A percentile compares a stretch with the other conserved stretches of the same genome.
Conservation (phyloP, 2,329 filamentous ascomycete species). For the Fusarium sp. region DNA sequence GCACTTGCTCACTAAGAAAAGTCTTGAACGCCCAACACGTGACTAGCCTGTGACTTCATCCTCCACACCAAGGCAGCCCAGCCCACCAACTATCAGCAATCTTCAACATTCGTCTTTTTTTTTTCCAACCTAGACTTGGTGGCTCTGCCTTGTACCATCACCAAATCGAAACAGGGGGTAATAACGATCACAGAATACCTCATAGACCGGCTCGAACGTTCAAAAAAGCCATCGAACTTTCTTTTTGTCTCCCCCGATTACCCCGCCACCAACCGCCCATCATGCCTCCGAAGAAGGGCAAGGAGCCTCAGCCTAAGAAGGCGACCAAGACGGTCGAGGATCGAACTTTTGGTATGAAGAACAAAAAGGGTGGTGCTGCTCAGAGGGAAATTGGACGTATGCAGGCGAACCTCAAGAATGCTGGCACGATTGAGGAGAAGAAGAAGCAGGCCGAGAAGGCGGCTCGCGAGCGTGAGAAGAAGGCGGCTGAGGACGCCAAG, state of each 20-base stretch:
- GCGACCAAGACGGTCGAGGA: slow-evolving; percentile 80
- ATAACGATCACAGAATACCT: slow-evolving; percentile 3
- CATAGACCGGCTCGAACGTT: slow-evolving; percentile 11
- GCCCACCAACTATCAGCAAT: slow-evolving; percentile 47
- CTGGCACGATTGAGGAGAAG: slow-evolving; percentile 89
- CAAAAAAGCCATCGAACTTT: slow-evolving; percentile 9
- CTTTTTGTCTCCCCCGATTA: slow-evolving; percentile 37
- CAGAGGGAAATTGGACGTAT: slow-evolving; percentile 93
- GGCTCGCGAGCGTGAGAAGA: slow-evolving; percentile 85
- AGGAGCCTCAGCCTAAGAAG: slow-evolving; percentile 68
- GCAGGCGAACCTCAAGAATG: slow-evolving; percentile 75
- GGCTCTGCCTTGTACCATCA: slow-evolving; percentile 29
- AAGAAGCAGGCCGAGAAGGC: slow-evolving; percentile 76
- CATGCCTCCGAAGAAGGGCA: slow-evolving; percentile 79
- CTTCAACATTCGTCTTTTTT: slow-evolving; percentile 42
- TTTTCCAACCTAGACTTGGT: slow-evolving; percentile 22
- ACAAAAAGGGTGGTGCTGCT: slow-evolving; percentile 94
- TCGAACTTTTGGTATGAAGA: slow-evolving; percentile 99
- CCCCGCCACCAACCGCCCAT: slow-evolving; percentile 55
- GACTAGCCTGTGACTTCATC: slow-evolving; percentile 47
- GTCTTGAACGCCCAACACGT: slow-evolving; percentile 42
- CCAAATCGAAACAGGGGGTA: slow-evolving; percentile 22
- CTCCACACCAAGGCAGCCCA: slow-evolving; percentile 44
- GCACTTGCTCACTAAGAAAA: slow-evolving; percentile 27
- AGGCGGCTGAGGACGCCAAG: slow-evolving; percentile 85